Evolutionary conservation across 257 asterid species (phyloP), one percentile per base, ranked within the genome.

Genomic region (Ehretia macrophylla): DNA sequence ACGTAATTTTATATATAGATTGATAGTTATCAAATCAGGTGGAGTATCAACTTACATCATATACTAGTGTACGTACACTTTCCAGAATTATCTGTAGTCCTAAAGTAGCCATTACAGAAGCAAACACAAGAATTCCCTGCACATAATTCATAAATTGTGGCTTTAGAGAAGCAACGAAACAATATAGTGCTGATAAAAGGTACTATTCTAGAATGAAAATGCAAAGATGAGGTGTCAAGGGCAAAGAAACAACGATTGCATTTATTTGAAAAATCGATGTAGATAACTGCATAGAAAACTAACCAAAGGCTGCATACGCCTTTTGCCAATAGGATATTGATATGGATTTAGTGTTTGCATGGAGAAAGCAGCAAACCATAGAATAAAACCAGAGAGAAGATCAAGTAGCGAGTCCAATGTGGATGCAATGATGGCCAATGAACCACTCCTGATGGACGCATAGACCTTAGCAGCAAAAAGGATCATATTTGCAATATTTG

Each of bases 41-140:
- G n/a, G n/a, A n/a, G 62, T 14, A 32, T 20, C 35, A 18, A 71
- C 84, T 75, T 68, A 75, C 84, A 62, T 75, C 74, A 56, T 69
- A 71, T 32, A 72, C 27, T 22, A 79, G 69, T 14, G 81, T 72
- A 61, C 81, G 84, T 17, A 79, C 14, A 32, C 81, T 75, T 56
- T 79, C 84, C 77, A 75, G 46, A 38, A 79, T 79, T 45, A 79
- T 79, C 76, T 79, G 84, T 55, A 79, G 66, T 40, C 84, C 84
- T 8, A 79, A 63, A 72, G 84, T 79, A 19, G 84, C 84, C 84
- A 79, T 79, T 45, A 79, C 84, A 62, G 84, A 79, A 39, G 84
- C 84, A 71, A 79, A 79, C 51, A 79, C 84, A n/a, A 79, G 84
- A 62, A 79, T 79, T 51, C 84, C 84, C 84, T 79, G 71, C 57